phyloP scores from a whole-genome alignment of 345 rosid species.

The Linum lewisii region DNA sequence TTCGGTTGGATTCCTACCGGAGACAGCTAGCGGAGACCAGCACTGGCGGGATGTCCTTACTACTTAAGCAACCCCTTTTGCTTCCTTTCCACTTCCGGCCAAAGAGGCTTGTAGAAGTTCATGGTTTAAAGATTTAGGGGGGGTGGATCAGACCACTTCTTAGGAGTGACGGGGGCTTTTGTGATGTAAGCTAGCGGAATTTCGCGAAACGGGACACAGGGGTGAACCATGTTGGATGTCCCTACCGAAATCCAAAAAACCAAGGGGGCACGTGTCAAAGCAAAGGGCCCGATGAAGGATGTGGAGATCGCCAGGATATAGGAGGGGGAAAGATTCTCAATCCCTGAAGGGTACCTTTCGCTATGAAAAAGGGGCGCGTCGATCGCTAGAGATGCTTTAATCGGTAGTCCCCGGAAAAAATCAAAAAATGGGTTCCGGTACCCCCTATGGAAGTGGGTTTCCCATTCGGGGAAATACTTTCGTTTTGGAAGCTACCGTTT shows the following conservation, averaged over 20 bases:
- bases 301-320: not conserved
- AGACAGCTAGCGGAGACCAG: not conserved
- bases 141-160: not conserved
- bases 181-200: not conserved
- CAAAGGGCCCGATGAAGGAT: not conserved
- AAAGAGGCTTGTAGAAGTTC: not conserved
- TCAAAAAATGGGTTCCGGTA: not conserved
- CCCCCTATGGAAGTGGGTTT: not conserved
- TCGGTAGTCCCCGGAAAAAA: not conserved
- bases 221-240: not conserved
- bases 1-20: not conserved
- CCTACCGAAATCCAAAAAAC: not conserved
- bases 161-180: not conserved
- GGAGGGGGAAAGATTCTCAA: not conserved
- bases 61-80: not conserved
- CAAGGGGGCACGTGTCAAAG: constrained; percentile 1
- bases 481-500: not conserved
- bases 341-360: not conserved
- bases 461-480: not conserved
- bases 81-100: not conserved
- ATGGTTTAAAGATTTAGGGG: not conserved
- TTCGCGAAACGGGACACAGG: not conserved
- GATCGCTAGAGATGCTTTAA: not conserved
- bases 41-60: not conserved
- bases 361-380: not conserved